Conservation (phyloP, 345 rosid species). For the Pseudoturritis turrita region DNA sequence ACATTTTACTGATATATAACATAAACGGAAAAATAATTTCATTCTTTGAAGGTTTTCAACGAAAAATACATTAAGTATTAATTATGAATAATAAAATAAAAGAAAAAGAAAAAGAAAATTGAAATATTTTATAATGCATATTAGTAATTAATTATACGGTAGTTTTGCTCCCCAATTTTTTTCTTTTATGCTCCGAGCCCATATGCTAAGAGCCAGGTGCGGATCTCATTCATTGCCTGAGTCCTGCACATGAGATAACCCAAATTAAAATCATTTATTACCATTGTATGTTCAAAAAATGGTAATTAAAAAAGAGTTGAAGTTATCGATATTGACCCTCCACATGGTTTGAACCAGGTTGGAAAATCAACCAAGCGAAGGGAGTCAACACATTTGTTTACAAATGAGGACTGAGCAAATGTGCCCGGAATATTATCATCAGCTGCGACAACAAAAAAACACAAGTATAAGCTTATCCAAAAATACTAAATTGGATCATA, state of each 20-base stretch:
- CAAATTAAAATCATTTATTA: background rate
- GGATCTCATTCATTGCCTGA: background rate
- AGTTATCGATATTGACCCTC: conserved; percentile 39
- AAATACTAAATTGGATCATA: background rate
- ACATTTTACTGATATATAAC: no score
- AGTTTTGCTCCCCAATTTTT: background rate
- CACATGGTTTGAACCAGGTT: conserved; percentile 51
- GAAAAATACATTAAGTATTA: no score
- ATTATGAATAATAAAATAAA: no score
- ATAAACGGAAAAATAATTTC: no score
- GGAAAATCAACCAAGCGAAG: conserved; percentile 46
- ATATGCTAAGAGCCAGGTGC: background rate
- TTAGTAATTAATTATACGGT: background rate
- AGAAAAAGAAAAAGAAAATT: no score
- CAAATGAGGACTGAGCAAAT: conserved; percentile 35
- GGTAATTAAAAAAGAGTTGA: background rate
- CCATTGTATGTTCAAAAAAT: background rate
- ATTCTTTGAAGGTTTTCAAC: no score
- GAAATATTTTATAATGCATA: background rate
- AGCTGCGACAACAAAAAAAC: conserved; percentile 29
- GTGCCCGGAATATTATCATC: conserved; percentile 49
- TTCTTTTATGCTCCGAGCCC: background rate
- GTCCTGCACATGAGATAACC: background rate
- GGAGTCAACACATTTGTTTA: conserved; percentile 48
- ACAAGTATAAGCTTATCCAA: background rate